Evolutionary conservation across 352 stramenopile species (phyloP), one percentile per base, ranked within the genome.

Genomic region (Pythium angustatum): DNA sequence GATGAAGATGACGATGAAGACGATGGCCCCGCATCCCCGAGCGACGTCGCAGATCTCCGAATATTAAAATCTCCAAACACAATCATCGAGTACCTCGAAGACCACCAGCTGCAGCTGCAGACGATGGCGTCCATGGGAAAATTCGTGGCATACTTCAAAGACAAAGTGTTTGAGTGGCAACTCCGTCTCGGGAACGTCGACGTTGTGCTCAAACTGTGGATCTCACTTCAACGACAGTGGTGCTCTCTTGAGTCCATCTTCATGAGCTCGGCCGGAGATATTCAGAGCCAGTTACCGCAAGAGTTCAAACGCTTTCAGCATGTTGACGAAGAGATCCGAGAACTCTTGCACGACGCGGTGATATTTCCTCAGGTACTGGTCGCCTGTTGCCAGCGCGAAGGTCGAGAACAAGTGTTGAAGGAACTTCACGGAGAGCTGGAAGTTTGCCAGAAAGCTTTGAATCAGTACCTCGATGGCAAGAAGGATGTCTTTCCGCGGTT

Each of bases 401-500:
- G 88, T 2, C 83, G 90, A 14, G 93, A 93, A 60, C 66, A 79
- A 38, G 69, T 91, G 52, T 77, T 98, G 5, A 82, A 80, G 17
- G 83, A 93, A 1, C 87, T 97, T 60, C 84, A 90, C 14, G 67
- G 81, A 28, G 94, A 96, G 65, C 80, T 98, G 17, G 95, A 99
- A 68, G 83, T 98, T 48, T 99, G 96, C 38, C 93, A 98, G 58
- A 98, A 98, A 68, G 95, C 92, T 27, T 75, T 99, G 5, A 98
- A 99, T 62, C 87, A 98, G 66, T 99, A 98, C 63, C 79, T 99
- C 19, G 92, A 98, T 52, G 91, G 92, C 49, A 99, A 99, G 76
- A 98, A 98, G 72, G 97, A 98, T 56, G 91, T 98, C 7, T 98
- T 98, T 53, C 90, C 96, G 14, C 79, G 94, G n/a, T 99, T 99